Evolutionary conservation across 2,329 filamentous ascomycete species (phyloP).

Genomic region (Talaromyces sp.): DNA sequence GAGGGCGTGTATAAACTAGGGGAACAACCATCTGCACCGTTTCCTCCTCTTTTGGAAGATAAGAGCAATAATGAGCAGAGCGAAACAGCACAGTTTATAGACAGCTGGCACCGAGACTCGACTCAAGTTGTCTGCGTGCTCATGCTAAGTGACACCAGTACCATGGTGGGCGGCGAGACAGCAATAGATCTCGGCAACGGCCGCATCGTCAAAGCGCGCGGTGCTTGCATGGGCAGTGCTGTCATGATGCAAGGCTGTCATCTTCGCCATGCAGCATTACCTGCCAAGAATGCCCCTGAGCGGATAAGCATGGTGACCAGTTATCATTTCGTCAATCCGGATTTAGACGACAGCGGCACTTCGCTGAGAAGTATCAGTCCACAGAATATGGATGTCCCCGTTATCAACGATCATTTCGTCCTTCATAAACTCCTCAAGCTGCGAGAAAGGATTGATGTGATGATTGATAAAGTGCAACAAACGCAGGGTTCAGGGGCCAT

Average conservation of each 20-base stretch:
- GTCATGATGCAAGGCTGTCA: slow-evolving; percentile 6
- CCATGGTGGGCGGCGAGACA: slow-evolving; percentile 33
- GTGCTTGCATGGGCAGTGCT: slow-evolving; percentile 1
- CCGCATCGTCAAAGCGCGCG: neutral
- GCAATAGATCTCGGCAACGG: slow-evolving; percentile 28
- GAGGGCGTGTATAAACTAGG: neutral
- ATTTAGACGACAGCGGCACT: slow-evolving; percentile 9
- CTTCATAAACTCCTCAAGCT: slow-evolving; percentile 7
- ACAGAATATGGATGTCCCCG: slow-evolving; percentile 4
- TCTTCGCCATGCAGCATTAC: neutral
- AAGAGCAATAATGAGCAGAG: neutral
- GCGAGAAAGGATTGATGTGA: neutral
- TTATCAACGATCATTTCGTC: slow-evolving; percentile 5
- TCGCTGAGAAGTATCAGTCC: slow-evolving; percentile 9
- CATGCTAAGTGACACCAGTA: slow-evolving; percentile 31
- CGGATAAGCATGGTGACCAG: slow-evolving; percentile 8
- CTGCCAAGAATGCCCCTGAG: neutral
- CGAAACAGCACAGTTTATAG: neutral
- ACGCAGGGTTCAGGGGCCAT: neutral
- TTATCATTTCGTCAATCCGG: slow-evolving; percentile 6
- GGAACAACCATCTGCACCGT: neutral
- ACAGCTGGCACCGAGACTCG: slow-evolving; percentile 7
- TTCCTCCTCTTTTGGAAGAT: neutral
- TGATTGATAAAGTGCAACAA: slow-evolving; percentile 2
- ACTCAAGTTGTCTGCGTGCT: slow-evolving; percentile 28